Evolutionary conservation across 1,284 basidiomycete species (phyloP).

Genomic region (Leccinum solheimii): DNA sequence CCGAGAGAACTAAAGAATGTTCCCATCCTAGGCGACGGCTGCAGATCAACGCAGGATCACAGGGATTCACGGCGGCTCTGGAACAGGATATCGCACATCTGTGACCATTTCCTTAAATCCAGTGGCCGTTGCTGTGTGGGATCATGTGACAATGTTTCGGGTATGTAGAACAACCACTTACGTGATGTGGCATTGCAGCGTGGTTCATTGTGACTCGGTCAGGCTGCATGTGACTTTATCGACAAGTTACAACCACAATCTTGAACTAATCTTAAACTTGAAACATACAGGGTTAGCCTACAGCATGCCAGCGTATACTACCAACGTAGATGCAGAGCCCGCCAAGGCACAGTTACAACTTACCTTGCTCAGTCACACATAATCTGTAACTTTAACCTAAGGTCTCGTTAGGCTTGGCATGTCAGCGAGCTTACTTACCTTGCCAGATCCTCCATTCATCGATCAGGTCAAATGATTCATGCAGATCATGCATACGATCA

Average conservation of each 20-base stretch:
- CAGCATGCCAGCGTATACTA: neutral
- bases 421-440: neutral
- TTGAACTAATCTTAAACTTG: neutral
- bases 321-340: neutral
- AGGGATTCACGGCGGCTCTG: neutral
- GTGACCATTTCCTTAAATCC: neutral
- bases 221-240: neutral
- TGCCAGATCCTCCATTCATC: neutral
- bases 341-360: neutral
- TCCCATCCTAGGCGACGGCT: neutral
- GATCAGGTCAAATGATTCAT: neutral
- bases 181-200: neutral
- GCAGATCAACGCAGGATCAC: neutral
- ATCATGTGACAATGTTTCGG: neutral
- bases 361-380: neutral
- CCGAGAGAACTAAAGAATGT: neutral
- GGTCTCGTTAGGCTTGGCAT: no score
- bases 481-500: neutral
- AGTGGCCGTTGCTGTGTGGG: neutral
- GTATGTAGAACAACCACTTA: neutral
- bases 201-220: neutral
- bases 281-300: neutral
- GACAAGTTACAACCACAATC: neutral
- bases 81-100: neutral
- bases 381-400: no score